Base-by-base conservation (phyloP, 805 yeast species). In the Jamesozyma spencerorum region DNA sequence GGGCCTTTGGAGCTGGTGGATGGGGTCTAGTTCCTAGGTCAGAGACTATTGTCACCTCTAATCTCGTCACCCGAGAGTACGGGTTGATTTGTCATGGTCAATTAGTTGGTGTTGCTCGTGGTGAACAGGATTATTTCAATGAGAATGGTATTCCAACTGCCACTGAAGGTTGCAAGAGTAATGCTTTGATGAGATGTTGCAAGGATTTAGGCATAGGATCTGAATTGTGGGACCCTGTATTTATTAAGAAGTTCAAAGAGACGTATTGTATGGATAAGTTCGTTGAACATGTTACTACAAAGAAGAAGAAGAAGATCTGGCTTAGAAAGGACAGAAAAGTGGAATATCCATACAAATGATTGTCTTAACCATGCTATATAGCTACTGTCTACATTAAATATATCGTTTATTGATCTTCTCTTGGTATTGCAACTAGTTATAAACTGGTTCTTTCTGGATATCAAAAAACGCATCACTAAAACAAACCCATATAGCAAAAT, bases 21-120 rank as follows among this genome's bases (percentile, higher is more conserved):
- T 92, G 98, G 98, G 97, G 97, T 1, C 68, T 92, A 41, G 95
- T 94, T 1, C 97, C 98, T 10, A 69, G 98, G 41, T 79, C 94
- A 0, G 90, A 84, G 48, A 82, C 95, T 1, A 67, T 76, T 39
- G 77, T 92, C 26, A 81, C 94, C 1, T 72, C 78, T 24, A 77
- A 74, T 46, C 71, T 78, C 37, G 79, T 92, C 26, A 85, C 95
- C 10, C 72, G 97, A 48, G 98, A 92, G 58, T 92, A 86, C 56
- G 97, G 85, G 0, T 66, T 92, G 38, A 71, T 92, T 3, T 82
- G 95, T 50, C 77, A 81, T 43, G 97, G 97, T 1, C 73, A 94
- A 48, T 67, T 92, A 38, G 95, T 92, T 2, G 77, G 90, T 46
- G 81, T 92, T 17, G 94, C 97, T 0, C 74, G 98, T 45, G 98